Conservation (phyloP, 2,329 filamentous ascomycete species). For the Cercospora sojina region DNA sequence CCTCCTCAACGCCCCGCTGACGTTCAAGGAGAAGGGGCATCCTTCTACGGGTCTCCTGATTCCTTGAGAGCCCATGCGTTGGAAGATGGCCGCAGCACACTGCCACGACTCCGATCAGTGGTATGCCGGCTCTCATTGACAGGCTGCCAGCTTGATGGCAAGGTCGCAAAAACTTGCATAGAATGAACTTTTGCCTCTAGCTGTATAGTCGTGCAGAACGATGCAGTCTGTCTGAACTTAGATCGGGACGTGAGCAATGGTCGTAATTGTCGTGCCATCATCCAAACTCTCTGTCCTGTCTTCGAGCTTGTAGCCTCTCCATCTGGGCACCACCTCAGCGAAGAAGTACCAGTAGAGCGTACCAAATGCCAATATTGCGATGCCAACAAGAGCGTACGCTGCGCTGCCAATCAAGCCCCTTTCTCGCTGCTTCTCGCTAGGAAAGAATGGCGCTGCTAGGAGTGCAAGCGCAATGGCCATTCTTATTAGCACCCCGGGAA, state of each 20-base stretch:
- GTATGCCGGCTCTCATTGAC: not conserved
- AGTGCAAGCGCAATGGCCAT: constrained; percentile 56
- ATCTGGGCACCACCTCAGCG: constrained; percentile 60
- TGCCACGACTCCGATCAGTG: not conserved
- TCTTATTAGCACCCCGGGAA: constrained; percentile 57
- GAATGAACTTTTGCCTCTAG: not conserved
- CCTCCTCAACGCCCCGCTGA: not conserved
- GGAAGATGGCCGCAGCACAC: not conserved
- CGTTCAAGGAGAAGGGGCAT: not conserved
- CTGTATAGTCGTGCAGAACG: not conserved
- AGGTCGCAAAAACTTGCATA: not conserved
- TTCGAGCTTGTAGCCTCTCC: constrained; percentile 61
- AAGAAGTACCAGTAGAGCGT: constrained; percentile 68
- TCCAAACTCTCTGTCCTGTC: constrained; percentile 59
- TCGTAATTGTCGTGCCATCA: constrained; percentile 68
- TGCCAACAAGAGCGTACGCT: constrained; percentile 54
- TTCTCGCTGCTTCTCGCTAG: constrained; percentile 50
- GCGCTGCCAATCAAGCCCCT: constrained; percentile 52
- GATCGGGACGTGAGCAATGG: constrained; percentile 22
- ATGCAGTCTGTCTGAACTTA: not conserved
- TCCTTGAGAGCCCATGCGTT: not conserved
- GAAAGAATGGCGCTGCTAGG: constrained; percentile 61
- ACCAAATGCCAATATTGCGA: constrained; percentile 55
- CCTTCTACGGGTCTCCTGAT: not conserved
- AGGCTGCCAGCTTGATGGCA: not conserved